Percentiles rank a stretch among this genome's conserved stretches.
phyloP scores from a whole-genome alignment of 2,329 filamentous ascomycete species.

The Calonectria montana region DNA sequence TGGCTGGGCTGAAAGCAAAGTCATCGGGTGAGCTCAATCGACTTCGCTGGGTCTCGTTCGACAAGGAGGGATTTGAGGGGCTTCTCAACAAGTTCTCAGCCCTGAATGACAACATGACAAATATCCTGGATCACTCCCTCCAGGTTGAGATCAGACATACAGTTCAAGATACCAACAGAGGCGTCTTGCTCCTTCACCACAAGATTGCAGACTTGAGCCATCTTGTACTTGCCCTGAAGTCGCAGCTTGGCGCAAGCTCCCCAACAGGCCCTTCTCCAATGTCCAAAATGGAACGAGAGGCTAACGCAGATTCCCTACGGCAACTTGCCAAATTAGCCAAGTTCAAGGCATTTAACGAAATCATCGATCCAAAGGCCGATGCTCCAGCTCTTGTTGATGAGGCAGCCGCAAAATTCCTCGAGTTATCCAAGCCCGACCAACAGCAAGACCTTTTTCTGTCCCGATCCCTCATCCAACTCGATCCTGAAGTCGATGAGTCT shows the following conservation, averaged over 20 bases:
- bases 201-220: conserved; percentile 58
- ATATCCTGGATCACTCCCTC: conserved; percentile 58
- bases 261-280: conserved; percentile 42
- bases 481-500: conserved; percentile 45
- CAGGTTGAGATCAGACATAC: conserved; percentile 60
- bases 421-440: conserved; percentile 49
- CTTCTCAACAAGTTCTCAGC: conserved; percentile 56
- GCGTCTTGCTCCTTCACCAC: conserved; percentile 59
- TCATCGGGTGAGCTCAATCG: conserved; percentile 49
- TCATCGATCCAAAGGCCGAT: conserved; percentile 52
- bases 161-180: conserved; percentile 60
- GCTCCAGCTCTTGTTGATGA: conserved; percentile 48
- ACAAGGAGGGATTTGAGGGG: conserved; percentile 58
- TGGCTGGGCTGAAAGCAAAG: conserved; percentile 51
- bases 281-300: conserved; percentile 49
- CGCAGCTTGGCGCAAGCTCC: conserved; percentile 52
- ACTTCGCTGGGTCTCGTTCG: conserved; percentile 59
- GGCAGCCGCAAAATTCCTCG: conserved; percentile 51
- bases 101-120: conserved; percentile 61
- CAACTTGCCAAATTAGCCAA: conserved; percentile 58
- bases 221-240: conserved; percentile 58
- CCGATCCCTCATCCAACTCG: conserved; percentile 48
- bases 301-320: conserved; percentile 53
- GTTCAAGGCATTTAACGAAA: conserved; percentile 64
- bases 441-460: conserved; percentile 49